Conservation (phyloP, 495 filamentous ascomycete genomes). For the Xylaria acuta region DNA sequence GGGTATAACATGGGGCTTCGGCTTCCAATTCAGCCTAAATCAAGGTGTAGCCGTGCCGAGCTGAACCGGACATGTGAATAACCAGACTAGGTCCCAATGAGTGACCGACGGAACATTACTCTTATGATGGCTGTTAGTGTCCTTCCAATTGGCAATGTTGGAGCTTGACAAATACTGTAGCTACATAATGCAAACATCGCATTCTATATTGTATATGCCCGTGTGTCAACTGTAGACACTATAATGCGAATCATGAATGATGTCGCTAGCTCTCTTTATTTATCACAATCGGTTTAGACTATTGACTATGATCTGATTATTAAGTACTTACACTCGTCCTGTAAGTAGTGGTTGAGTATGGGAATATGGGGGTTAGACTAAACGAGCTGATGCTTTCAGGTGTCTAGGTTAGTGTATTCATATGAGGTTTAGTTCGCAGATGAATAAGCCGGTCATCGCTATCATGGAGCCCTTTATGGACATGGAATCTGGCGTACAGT, state of each 20-base stretch:
- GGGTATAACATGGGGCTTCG: background rate
- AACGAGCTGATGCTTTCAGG: background rate
- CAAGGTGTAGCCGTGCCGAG: constrained; percentile 6
- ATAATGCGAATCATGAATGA: background rate
- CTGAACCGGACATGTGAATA: background rate
- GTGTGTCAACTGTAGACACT: background rate
- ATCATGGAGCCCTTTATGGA: background rate
- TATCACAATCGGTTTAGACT: background rate
- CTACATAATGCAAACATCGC: background rate
- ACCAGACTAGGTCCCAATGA: background rate
- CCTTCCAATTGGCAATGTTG: background rate
- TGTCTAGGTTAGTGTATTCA: background rate
- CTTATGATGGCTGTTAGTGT: background rate
- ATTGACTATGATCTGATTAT: background rate
- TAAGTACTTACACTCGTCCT: no score
- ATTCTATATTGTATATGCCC: background rate
- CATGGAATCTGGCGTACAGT: constrained; percentile 11
- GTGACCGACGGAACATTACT: background rate
- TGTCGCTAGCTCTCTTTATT: background rate
- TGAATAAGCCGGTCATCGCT: background rate
- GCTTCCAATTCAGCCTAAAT: constrained; percentile 18
- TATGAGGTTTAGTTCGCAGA: background rate
- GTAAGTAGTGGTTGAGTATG: no score
- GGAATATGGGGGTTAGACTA: background rate
- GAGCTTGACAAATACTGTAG: constrained; percentile 5